A percentile compares a stretch with the other conserved stretches of the same genome.
phyloP scores from a whole-genome alignment of 495 filamentous ascomycete genomes.

The Elasticomyces elasticus region DNA sequence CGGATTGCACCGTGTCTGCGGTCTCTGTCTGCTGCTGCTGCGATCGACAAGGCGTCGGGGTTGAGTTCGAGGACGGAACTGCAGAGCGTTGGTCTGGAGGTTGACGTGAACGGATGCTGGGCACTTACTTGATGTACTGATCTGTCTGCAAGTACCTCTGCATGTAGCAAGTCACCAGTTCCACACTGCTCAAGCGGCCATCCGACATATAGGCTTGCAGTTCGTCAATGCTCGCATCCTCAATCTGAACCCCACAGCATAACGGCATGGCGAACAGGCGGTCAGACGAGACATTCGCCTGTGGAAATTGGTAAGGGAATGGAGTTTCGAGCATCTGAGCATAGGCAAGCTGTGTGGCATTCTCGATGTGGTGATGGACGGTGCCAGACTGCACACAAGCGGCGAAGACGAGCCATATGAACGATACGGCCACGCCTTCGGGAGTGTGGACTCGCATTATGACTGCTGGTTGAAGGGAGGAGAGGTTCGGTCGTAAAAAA shows the following conservation, averaged over 20 bases:
- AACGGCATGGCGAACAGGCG: conserved; percentile 48
- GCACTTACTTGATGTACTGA: conserved; percentile 47
- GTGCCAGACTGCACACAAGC: background rate
- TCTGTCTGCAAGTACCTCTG: conserved; percentile 45
- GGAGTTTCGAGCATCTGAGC: conserved; percentile 5
- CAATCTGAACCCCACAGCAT: conserved; percentile 51
- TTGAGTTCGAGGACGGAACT: conserved; percentile 52
- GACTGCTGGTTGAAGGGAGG: too few species aligned
- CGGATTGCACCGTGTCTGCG: conserved; percentile 44
- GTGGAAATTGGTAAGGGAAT: conserved; percentile 37
- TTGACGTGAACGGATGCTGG: background rate
- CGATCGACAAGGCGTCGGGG: conserved; percentile 51
- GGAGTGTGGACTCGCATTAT: too few species aligned
- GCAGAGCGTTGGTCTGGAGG: background rate
- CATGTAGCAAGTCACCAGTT: conserved; percentile 45
- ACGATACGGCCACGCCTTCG: background rate
- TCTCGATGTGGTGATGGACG: background rate
- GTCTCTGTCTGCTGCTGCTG: conserved; percentile 49
- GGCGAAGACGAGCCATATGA: conserved; percentile 1
- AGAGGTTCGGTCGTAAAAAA: too few species aligned
- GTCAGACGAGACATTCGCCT: conserved; percentile 26
- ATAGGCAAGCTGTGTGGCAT: conserved; percentile 4
- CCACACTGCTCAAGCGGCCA: conserved; percentile 38
- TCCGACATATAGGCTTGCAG: conserved; percentile 38
- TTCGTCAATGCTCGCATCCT: conserved; percentile 52